Evolutionary conservation across 768 basidiomycete species (phyloP).

Genomic region (Mycena latifolia): DNA sequence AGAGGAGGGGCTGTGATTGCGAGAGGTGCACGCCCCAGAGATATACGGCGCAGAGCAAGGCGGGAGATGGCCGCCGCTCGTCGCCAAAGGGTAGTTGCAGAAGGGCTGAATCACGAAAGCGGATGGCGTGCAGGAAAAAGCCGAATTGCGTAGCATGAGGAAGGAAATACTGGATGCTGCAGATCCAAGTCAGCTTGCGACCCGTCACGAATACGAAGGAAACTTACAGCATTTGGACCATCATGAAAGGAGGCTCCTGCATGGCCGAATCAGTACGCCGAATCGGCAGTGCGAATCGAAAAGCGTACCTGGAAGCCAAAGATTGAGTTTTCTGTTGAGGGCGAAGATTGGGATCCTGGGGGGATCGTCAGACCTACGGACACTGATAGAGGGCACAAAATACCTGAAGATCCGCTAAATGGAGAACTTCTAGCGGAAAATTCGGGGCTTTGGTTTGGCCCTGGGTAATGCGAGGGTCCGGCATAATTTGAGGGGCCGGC

Average conservation of each 20-base stretch:
- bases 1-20: not conserved
- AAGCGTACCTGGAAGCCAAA: not conserved
- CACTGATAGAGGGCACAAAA: too few species aligned
- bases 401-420: constrained; percentile 40
- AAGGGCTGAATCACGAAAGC: constrained; percentile 11
- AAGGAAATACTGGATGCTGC: constrained; percentile 20
- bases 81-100: constrained; percentile 18
- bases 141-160: too few species aligned
- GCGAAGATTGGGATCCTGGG: not conserved
- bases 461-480: constrained; percentile 14
- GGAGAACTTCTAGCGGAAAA: too few species aligned
- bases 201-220: not conserved
- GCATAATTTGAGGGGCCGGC: constrained; percentile 28
- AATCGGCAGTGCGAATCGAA: too few species aligned
- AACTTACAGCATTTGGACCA: constrained; percentile 10
- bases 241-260: constrained; percentile 16
- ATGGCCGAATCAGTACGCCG: not conserved
- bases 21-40: constrained; percentile 30
- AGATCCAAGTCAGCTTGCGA: not conserved
- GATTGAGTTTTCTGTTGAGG: not conserved
- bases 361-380: not conserved
- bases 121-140: constrained; percentile 27
- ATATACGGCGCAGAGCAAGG: constrained; percentile 17
- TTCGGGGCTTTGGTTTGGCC: too few species aligned
- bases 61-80: constrained; percentile 19